These are phyloP conservation scores for Fusarium sp. DNA, from an alignment of 2,329 filamentous ascomycete genomes.

Conservation along the genomic window DNA sequence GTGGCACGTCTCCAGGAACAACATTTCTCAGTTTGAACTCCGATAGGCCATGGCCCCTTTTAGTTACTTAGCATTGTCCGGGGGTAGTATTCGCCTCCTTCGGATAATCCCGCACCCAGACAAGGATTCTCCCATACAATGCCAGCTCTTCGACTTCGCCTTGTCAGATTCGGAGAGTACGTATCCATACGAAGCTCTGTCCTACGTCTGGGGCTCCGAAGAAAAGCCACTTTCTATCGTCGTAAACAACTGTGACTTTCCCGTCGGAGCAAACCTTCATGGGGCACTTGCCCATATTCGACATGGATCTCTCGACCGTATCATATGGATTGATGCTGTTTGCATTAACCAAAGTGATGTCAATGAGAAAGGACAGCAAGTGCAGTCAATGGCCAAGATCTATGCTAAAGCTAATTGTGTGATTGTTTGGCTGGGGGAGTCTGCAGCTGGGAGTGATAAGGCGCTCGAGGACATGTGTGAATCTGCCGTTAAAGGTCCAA, in stretches of 20 bases:
- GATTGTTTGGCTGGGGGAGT: background rate
- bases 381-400: background rate
- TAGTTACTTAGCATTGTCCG: no score
- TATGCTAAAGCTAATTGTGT: background rate
- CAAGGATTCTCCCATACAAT: background rate
- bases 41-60: no score
- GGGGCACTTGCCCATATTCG: background rate
- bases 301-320: background rate
- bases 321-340: background rate
- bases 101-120: background rate
- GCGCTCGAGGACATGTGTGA: background rate
- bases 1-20: no score
- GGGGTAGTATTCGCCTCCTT: background rate
- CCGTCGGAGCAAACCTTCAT: background rate
- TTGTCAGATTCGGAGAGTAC: background rate
- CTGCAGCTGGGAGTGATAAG: background rate
- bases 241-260: fast-evolving
- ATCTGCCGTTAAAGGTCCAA: no score
- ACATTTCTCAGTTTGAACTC: no score
- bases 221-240: background rate
- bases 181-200: background rate
- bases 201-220: background rate
- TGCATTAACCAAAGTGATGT: background rate
- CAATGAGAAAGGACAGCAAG: background rate
- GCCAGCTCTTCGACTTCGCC: background rate